Base-by-base conservation (phyloP, 768 basidiomycete genomes). In the Boletellus ananiceps region DNA sequence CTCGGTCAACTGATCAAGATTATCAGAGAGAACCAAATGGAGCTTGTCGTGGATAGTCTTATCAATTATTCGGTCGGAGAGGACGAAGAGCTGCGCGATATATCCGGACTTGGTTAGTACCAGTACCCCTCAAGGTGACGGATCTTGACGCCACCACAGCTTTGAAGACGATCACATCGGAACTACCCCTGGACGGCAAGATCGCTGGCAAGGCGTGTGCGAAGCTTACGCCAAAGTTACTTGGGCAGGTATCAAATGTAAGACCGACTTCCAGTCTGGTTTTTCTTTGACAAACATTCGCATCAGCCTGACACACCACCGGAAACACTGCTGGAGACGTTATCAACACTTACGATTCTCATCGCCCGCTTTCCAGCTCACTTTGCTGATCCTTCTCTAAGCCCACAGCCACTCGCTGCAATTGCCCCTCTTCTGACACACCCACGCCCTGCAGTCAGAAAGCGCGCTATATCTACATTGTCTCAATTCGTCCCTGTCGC, bases 11-110 rank as follows among this genome's bases (percentile, higher is more conserved):
- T 98, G 62, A 89, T 93, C 77, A 87, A 91, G 75, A 87, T 91
- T 59, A 80, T 95, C 58, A 81, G 82, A 52, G 88, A 90, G 69
- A 65, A 72, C 27, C 84, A 88, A 67, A 85, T 95, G 81, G 85
- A 89, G 60, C 71, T 80, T 42, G 89, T 96, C 21, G 84, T 97
- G 42, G 92, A 97, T 67, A 87, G 85, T 57, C 77, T 99, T 43
- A 88, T 95, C 56, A 81, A 84, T 44, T 89, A 88, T 59, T 90
- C 90, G 0, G 80, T 82, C 16, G 85, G 87, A 19, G 83, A 88
- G 63, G 93, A 97, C 46, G 94, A 97, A 59, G 93, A 96, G 58
- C 72, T 95, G 45, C 76, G 96, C 51, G 94, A 98, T 71, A 93
- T 99, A 47, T 92, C 94, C 8, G 86, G 86, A 38, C 79, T 97